Evolutionary conservation across 2,329 filamentous ascomycete species (phyloP).

Genomic region (Cadophora sp.): DNA sequence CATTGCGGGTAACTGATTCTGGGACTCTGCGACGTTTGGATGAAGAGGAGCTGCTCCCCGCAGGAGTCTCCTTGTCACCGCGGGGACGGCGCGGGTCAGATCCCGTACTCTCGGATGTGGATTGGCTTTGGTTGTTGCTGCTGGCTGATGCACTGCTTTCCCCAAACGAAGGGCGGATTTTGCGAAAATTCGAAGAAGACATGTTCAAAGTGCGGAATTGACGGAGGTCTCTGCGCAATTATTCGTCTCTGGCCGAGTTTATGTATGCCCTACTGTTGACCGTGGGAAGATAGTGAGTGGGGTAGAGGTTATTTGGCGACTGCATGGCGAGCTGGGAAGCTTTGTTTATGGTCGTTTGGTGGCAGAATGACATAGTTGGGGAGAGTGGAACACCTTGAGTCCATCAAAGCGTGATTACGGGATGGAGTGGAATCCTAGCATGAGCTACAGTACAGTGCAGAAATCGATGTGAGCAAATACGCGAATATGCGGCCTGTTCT

Average conservation of each 20-base stretch:
- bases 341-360: slow-evolving; percentile 20
- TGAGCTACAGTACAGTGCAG: not conserved
- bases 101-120: slow-evolving; percentile 39
- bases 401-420: slow-evolving; percentile 22
- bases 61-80: slow-evolving; percentile 32
- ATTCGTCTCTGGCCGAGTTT: not conserved
- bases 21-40: slow-evolving; percentile 44
- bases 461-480: slow-evolving; percentile 5
- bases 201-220: slow-evolving; percentile 20
- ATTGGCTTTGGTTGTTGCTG: slow-evolving; percentile 38
- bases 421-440: slow-evolving; percentile 3
- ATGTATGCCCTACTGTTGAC: not conserved
- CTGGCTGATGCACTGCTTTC: slow-evolving; percentile 38
- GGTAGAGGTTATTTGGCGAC: slow-evolving; percentile 20
- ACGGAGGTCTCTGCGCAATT: not conserved
- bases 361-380: slow-evolving; percentile 18
- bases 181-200: slow-evolving; percentile 36
- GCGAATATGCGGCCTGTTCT: slow-evolving; percentile 17
- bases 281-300: not conserved
- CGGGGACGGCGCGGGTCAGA: slow-evolving; percentile 36
- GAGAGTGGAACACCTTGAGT: slow-evolving; percentile 26
- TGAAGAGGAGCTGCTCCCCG: slow-evolving; percentile 27
- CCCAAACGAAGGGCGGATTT: slow-evolving; percentile 39
- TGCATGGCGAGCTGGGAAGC: slow-evolving; percentile 18
- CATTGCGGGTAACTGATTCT: slow-evolving; percentile 45